phyloP scores from a whole-genome alignment of 495 filamentous ascomycete species.

The Hypoxylon lienhwacheense region DNA sequence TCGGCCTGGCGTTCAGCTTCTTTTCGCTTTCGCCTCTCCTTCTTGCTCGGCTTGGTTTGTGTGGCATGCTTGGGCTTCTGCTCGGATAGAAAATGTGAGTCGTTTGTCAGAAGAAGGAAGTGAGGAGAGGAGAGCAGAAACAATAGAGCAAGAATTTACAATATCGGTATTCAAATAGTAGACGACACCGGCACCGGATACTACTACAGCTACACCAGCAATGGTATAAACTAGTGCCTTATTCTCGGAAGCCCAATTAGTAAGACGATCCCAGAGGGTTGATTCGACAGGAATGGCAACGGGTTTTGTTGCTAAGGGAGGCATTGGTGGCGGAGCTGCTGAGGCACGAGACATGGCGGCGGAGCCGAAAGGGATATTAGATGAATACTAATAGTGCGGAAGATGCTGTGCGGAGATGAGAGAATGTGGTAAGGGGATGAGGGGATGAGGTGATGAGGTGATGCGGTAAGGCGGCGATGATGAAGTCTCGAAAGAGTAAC shows the following conservation, averaged over 20 bases:
- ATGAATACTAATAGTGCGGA: too few species aligned
- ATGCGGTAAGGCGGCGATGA: constrained; percentile 2
- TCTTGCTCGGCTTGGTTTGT: constrained; percentile 52
- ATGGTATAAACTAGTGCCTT: constrained; percentile 95
- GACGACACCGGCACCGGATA: constrained; percentile 83
- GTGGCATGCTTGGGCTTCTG: constrained; percentile 39
- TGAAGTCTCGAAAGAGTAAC: not conserved
- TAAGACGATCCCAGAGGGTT: constrained; percentile 84
- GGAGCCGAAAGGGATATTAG: not conserved
- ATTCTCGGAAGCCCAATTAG: constrained; percentile 91
- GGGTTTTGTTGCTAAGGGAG: constrained; percentile 42
- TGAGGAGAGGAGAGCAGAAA: not conserved
- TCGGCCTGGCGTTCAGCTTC: constrained; percentile 66
- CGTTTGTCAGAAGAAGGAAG: not conserved
- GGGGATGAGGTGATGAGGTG: too few species aligned
- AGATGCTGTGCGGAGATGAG: too few species aligned
- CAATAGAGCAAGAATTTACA: constrained; percentile 35
- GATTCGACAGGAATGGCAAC: constrained; percentile 52
- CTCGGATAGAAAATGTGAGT: constrained; percentile 1
- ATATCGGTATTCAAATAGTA: constrained; percentile 73
- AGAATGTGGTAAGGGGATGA: too few species aligned
- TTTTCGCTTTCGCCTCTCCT: constrained; percentile 67
- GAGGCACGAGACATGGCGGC: constrained; percentile 47
- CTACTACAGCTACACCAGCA: constrained; percentile 88
- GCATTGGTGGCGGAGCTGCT: constrained; percentile 45